phyloP scores from a whole-genome alignment of 805 yeast species.

The Scheffersomyces amazonensis region DNA sequence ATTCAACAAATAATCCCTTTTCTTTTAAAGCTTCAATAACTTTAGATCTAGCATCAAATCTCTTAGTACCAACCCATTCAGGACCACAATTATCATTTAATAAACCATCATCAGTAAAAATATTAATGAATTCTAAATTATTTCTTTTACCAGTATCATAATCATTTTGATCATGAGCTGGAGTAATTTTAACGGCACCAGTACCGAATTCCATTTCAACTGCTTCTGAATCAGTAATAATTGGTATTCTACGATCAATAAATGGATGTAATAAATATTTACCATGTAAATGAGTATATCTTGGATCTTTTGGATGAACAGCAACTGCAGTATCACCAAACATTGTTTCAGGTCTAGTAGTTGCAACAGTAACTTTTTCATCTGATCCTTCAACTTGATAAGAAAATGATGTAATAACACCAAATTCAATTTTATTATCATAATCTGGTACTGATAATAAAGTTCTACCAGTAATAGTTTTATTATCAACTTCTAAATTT shows the following conservation, averaged over 20 bases:
- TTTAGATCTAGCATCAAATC: conserved; percentile 87
- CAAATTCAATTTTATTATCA: conserved; percentile 88
- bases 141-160: conserved; percentile 95
- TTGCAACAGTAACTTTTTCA: conserved; percentile 88
- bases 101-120: conserved; percentile 87
- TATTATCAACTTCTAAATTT: conserved; percentile 93
- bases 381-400: conserved; percentile 83
- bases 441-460: conserved; percentile 84
- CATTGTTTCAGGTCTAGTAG: conserved; percentile 98
- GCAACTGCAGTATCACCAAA: conserved; percentile 99
- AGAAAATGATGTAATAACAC: conserved; percentile 94
- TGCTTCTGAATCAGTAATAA: conserved; percentile 85
- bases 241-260: conserved; percentile 79
- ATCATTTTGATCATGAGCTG: conserved; percentile 98
- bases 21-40: conserved; percentile 80
- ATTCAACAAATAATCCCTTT: conserved; percentile 68
- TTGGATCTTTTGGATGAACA: conserved; percentile 90
- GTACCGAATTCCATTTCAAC: conserved; percentile 99
- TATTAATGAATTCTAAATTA: conserved; percentile 81
- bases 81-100: conserved; percentile 88
- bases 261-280: conserved; percentile 90
- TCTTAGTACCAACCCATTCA: conserved; percentile 84
- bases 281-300: conserved; percentile 94
- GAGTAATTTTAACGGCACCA: conserved; percentile 99
- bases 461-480: conserved; percentile 81